A percentile compares a stretch with the other conserved stretches of the same genome.
Conservation (phyloP, 441 rosid species). For the Populus hybrid region DNA sequence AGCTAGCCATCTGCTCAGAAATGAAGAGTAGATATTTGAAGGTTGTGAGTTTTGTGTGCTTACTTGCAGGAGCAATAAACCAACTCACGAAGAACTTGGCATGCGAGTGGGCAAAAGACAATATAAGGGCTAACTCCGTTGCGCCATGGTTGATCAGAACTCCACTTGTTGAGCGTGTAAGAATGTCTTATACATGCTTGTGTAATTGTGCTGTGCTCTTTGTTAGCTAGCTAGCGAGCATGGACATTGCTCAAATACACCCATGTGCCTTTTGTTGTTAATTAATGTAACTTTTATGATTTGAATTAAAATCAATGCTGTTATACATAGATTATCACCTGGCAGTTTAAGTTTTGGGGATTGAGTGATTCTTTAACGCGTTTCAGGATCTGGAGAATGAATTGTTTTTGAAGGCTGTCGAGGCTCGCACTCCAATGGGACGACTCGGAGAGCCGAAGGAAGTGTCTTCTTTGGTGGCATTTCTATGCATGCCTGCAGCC, state of each 20-base stretch:
- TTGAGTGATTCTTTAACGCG: background rate
- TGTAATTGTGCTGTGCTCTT: background rate
- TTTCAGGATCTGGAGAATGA: conserved; percentile 3
- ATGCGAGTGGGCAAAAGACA: conserved; percentile 63
- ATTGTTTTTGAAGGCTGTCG: conserved; percentile 10
- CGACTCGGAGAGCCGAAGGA: conserved; percentile 70
- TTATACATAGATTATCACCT: background rate
- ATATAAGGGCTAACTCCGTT: conserved; percentile 38
- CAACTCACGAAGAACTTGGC: conserved; percentile 82
- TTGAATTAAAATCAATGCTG: background rate
- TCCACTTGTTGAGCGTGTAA: conserved; percentile 61
- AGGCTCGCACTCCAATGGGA: conserved; percentile 58
- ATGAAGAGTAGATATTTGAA: background rate
- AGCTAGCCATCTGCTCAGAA: background rate
- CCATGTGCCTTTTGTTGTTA: background rate
- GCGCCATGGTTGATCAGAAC: conserved; percentile 82
- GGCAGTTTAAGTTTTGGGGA: too few relatives aligned
- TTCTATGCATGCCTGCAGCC: conserved; percentile 70
- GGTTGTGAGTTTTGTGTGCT: background rate
- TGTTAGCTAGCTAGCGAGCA: background rate
- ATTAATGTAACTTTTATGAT: background rate
- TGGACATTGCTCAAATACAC: background rate
- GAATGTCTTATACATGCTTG: background rate
- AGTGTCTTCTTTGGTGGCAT: conserved; percentile 64
- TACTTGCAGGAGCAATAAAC: conserved; percentile 64